Percentiles rank a stretch among this genome's conserved stretches.
These are phyloP conservation scores for Pythium phragmiticola DNA, from an alignment of 352 stramenopile species.

Conservation along the genomic window DNA sequence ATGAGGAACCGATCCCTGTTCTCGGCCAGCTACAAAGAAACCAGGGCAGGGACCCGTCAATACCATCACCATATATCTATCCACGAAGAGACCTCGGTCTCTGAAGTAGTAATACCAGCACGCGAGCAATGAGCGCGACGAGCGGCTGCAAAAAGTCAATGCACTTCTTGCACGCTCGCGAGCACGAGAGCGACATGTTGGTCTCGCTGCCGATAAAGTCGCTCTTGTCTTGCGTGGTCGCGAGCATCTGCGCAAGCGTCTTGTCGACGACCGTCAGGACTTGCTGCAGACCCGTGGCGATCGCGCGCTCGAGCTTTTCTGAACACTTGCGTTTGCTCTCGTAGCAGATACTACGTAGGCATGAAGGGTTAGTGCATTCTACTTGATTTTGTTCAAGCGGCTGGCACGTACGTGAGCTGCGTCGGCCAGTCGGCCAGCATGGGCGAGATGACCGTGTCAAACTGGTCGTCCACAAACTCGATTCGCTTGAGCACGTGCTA, in stretches of 20 bases:
- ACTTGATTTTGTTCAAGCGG: neutral
- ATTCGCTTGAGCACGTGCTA: conserved; percentile 62
- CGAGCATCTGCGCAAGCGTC: conserved; percentile 43
- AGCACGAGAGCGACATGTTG: conserved; percentile 73
- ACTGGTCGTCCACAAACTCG: conserved; percentile 63
- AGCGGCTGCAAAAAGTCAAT: conserved; percentile 74
- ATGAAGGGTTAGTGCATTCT: neutral
- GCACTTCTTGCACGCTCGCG: conserved; percentile 63
- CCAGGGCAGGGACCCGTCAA: neutral
- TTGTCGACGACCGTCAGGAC: conserved; percentile 71
- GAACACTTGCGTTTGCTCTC: conserved; percentile 72
- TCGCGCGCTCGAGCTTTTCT: conserved; percentile 56
- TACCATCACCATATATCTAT: neutral
- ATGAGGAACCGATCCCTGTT: conserved; percentile 69
- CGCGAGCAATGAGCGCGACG: conserved; percentile 42
- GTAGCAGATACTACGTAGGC: conserved; percentile 47
- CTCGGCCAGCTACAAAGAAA: conserved; percentile 39
- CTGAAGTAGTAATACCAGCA: conserved; percentile 43
- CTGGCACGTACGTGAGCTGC: conserved; percentile 61
- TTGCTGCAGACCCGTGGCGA: conserved; percentile 48
- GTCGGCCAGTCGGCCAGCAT: conserved; percentile 50
- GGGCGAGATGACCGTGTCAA: conserved; percentile 42
- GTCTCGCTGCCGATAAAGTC: conserved; percentile 76
- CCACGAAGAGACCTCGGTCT: neutral
- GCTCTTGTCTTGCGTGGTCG: conserved; percentile 59